Base-by-base conservation (phyloP, 2,329 filamentous ascomycete genomes). In the Colletotrichum endophyticum region DNA sequence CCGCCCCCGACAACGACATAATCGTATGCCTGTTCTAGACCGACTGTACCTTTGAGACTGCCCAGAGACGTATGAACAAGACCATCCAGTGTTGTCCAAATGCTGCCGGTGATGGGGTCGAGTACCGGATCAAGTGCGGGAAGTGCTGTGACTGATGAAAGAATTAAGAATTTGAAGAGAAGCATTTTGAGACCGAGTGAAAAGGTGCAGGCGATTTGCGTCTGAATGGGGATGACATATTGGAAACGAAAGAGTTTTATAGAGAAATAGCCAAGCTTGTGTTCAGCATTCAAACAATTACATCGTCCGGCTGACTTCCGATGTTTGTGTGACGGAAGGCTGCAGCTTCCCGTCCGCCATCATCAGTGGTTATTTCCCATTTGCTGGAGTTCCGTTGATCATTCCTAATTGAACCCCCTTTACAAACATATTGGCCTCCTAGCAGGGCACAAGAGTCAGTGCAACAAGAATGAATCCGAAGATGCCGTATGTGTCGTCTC, bases 1-100 rank as follows among this genome's bases (percentile, higher is more conserved):
- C 85, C 85, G 30, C 85, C 85, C 22, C 86, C 85, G 19, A 85
- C 81, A 8, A 87, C 61, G 16, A 30, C 67, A 49, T 63, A 62
- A 44, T 36, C 56, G 32, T 70, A 63, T 19, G 56, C 36, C 49
- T 70, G 68, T 34, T 32, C 8, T 8, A 15, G 25, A 11, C 32
- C 34, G 19, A 70, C 11, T n/a, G 27, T 28, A 13, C 68, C 68
- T 2, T 57, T 44, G 19, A 70, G 57, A 27, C 57, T 25, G 25
- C 68, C 68, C 5, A 70, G 57, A 63, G 57, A 39, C 34, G 19
- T 63, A 12, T 63, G 57, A 15, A 70, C 56, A 63, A 49, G 34
- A 34, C 68, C 68, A 19, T 63, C 68, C 32, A 63, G 36, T 16
- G 57, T 63, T 34, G 56, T 63, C 68, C 68, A 70, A n/a, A 70